These are phyloP conservation scores for Kwoniella newhampshirensis DNA, from an alignment of 768 basidiomycete genomes.

Conservation along the genomic window DNA sequence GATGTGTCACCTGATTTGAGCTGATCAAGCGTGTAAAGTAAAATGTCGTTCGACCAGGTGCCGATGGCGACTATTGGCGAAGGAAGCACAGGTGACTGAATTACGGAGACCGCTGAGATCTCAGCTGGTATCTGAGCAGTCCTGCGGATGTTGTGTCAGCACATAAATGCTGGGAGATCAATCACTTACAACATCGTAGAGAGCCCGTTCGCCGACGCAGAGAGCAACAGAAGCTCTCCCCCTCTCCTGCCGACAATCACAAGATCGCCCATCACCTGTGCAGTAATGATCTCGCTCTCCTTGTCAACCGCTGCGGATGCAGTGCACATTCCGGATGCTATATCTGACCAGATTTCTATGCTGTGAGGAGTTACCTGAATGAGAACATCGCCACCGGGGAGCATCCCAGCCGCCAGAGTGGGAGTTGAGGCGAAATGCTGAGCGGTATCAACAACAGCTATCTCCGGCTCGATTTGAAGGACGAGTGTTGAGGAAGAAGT, in stretches of 20 bases:
- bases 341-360: conserved; percentile 31
- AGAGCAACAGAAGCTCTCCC: conserved; percentile 15
- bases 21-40: conserved; percentile 32
- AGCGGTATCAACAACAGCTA: conserved; percentile 8
- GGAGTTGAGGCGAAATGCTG: conserved; percentile 19
- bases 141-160: no score
- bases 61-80: conserved; percentile 32
- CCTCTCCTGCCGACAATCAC: conserved; percentile 19
- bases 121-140: conserved; percentile 10
- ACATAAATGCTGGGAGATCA: background rate
- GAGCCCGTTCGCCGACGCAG: conserved; percentile 7
- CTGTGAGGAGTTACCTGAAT: conserved; percentile 28
- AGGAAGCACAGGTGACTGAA: conserved; percentile 1
- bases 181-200: conserved; percentile 18
- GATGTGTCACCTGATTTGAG: conserved; percentile 9
- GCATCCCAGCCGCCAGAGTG: conserved; percentile 34
- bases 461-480: conserved; percentile 22
- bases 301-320: conserved; percentile 11
- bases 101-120: conserved; percentile 19
- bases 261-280: conserved; percentile 10
- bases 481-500: conserved; percentile 17
- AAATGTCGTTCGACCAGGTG: conserved; percentile 40
- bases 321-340: conserved; percentile 14
- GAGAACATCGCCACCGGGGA: conserved; percentile 12
- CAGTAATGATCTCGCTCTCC: conserved; percentile 19